Evolutionary conservation across 257 asterid species (phyloP), one percentile per base, ranked within the genome.

Genomic region (Capsicum rhomboideum): DNA sequence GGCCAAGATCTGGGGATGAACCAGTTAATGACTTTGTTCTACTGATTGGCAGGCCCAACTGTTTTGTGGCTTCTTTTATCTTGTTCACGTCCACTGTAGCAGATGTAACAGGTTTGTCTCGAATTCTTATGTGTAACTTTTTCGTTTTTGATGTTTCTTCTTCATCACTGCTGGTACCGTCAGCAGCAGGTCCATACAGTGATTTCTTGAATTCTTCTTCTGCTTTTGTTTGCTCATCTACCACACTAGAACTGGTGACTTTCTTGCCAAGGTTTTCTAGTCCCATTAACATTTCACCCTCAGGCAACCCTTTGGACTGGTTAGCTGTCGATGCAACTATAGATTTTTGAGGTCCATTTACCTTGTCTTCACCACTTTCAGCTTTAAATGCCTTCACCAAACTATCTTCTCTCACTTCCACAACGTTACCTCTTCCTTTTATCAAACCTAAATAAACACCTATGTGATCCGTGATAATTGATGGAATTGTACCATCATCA

Each of bases 111-210:
- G 98, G 95, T 85, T 96, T 96, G 79, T 95, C 98, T 67, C 97
- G 90, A 84, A 97, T 97, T 92, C 94, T 88, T 56, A 97, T 93
- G 56, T 82, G 98, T 59, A 97, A 82, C 85, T 91, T 97, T 85
- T 88, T 95, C 66, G 90, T 86, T 88, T 96, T 96, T 69, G 98
- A 92, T 85, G 93, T 85, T 81, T 81, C 99, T 85, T 97, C 99
- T 92, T 97, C 99, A 59, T 97, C 99, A 68, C 98, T 95, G 91
- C 99, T 97, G 91, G 97, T 93, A 79, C 98, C 98, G 82, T 92
- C 97, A 79, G 92, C 97, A 83, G 91, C 90, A 83, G 98, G 53
- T 68, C 94, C 96, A 80, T 95, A 97, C 11, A 92, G 79, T 17
- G 98, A 90, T 86, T 90, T 97, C 93, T 97, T 97, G 88, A 95